phyloP scores from a whole-genome alignment of 306 rosid genomes.

The Biancaea sappan region DNA sequence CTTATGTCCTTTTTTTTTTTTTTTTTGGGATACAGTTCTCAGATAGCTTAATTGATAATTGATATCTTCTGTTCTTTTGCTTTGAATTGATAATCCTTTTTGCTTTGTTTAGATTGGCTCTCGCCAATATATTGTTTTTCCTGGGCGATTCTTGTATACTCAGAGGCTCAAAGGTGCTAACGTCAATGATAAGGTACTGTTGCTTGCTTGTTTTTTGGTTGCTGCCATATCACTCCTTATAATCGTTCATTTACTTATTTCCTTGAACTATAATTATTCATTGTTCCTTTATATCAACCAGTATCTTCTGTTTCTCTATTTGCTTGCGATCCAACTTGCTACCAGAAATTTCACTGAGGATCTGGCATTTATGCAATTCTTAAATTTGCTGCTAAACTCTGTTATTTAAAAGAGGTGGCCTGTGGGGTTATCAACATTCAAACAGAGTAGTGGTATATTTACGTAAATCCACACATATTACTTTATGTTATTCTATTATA shows the following conservation, averaged over 20 bases:
- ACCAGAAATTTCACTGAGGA: slow-evolving; percentile 7
- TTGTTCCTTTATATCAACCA: slow-evolving; percentile 1
- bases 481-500: neutral
- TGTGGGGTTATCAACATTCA: slow-evolving; percentile 19
- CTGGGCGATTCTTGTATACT: slow-evolving; percentile 76
- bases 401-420: neutral
- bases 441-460: neutral
- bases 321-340: neutral
- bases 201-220: slow-evolving; percentile 12
- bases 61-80: slow-evolving; percentile 17
- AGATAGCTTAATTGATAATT: neutral
- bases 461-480: neutral
- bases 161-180: slow-evolving; percentile 89
- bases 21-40: neutral
- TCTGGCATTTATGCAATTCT: neutral
- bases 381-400: slow-evolving; percentile 3
- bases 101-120: slow-evolving; percentile 64
- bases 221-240: slow-evolving; percentile 27
- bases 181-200: slow-evolving; percentile 78
- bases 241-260: neutral
- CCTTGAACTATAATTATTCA: slow-evolving; percentile 7
- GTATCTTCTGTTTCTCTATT: neutral
- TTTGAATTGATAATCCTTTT: slow-evolving; percentile 18
- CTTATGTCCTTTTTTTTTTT: neutral
- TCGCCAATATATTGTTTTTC: slow-evolving; percentile 91